Conservation (phyloP, 2,329 filamentous ascomycete species). For the Clarireedia paspali region DNA sequence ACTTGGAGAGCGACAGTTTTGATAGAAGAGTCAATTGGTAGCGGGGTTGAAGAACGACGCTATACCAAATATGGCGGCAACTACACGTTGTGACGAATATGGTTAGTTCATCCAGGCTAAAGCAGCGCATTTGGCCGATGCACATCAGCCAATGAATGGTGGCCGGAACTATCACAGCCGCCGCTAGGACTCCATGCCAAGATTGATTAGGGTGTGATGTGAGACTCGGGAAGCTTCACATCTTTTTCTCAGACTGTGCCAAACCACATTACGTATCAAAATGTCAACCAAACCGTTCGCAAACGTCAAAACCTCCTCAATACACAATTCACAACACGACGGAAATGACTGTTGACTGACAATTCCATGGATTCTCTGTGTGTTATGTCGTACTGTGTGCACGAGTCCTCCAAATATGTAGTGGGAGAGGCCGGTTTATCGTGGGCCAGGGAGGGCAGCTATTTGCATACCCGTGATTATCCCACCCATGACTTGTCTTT, state of each 20-base stretch:
- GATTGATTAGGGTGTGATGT: not conserved
- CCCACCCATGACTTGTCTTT: no score
- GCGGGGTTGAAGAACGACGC: no score
- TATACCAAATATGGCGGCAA: no score
- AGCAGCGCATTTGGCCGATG: not conserved
- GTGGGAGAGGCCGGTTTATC: no score
- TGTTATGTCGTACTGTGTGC: no score
- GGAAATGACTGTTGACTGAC: not conserved
- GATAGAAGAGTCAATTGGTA: no score
- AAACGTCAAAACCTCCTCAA: not conserved
- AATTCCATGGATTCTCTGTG: no score
- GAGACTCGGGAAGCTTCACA: slow-evolving; percentile 7
- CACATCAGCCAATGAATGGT: not conserved
- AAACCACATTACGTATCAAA: not conserved
- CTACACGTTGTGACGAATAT: no score
- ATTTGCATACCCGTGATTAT: no score
- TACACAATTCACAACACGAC: not conserved
- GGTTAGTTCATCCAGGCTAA: not conserved
- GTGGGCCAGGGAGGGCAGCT: no score
- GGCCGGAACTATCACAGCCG: not conserved
- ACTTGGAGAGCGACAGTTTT: no score
- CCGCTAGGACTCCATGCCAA: not conserved
- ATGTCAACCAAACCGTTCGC: not conserved
- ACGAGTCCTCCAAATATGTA: no score
- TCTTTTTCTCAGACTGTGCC: slow-evolving; percentile 1